Percentiles rank a stretch among this genome's conserved stretches.
Conservation (phyloP, 768 basidiomycete genomes). For the Glaciozyma martinii region DNA sequence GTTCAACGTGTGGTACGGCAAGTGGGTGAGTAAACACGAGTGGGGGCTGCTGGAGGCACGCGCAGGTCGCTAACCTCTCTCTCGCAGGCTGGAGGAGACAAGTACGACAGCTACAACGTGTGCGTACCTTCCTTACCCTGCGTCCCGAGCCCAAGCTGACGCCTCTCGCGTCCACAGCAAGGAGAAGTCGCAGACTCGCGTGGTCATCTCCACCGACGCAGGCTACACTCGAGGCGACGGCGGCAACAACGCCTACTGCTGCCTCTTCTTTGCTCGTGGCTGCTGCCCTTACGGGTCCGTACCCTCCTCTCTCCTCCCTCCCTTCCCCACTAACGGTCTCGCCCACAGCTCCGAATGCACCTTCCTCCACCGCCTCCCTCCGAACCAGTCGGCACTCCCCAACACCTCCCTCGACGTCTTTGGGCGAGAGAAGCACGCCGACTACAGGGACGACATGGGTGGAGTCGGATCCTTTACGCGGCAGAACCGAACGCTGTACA, state of each 20-base stretch:
- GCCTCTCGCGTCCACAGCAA: constrained; percentile 52
- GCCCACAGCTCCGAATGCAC: constrained; percentile 64
- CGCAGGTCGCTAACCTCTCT: background rate
- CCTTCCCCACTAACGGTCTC: background rate
- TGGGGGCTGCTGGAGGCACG: background rate
- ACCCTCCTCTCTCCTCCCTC: background rate
- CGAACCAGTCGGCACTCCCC: constrained; percentile 50
- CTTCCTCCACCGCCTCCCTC: constrained; percentile 81
- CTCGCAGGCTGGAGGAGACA: constrained; percentile 81
- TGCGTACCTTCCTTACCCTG: constrained; percentile 41
- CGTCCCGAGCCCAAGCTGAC: constrained; percentile 12
- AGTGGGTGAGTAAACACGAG: constrained; percentile 65
- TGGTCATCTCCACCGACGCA: constrained; percentile 74
- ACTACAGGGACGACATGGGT: constrained; percentile 99
- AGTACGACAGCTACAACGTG: constrained; percentile 95
- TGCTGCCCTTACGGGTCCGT: constrained; percentile 84
- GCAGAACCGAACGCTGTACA: constrained; percentile 87
- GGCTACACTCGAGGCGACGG: constrained; percentile 93
- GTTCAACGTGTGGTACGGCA: constrained; percentile 83
- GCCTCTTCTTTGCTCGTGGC: constrained; percentile 89
- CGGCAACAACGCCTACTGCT: constrained; percentile 82
- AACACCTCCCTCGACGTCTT: constrained; percentile 96
- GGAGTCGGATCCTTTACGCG: constrained; percentile 94
- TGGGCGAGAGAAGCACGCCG: constrained; percentile 89
- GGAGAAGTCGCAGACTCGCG: constrained; percentile 86